Evolutionary conservation across 78 protist species (phyloP).

Genomic region (Chrysochromulina tobinii): DNA sequence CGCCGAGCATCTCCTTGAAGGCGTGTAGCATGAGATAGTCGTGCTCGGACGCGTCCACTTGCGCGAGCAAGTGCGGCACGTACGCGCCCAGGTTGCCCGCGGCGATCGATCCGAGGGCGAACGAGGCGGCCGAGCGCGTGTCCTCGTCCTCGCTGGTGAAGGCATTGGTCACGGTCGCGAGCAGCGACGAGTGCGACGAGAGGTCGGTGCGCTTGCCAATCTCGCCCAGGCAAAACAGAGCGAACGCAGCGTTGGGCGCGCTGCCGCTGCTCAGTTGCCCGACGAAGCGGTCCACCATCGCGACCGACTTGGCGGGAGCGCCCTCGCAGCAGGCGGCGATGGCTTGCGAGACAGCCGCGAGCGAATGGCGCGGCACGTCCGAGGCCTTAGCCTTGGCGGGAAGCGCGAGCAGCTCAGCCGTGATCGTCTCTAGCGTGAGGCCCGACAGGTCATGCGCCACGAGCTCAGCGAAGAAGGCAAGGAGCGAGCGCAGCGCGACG

Average conservation of each 20-base stretch:
- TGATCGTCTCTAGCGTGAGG: slow-evolving; percentile 41
- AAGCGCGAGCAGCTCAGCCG: not conserved
- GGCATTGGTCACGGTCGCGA: slow-evolving; percentile 30
- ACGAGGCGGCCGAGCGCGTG: slow-evolving; percentile 77
- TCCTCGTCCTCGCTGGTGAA: slow-evolving; percentile 78
- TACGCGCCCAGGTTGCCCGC: slow-evolving; percentile 57
- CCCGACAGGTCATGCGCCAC: slow-evolving; percentile 37
- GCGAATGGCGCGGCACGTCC: slow-evolving; percentile 36
- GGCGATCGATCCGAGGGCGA: slow-evolving; percentile 69
- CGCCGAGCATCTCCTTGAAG: slow-evolving; percentile 71
- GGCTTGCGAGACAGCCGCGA: slow-evolving; percentile 59
- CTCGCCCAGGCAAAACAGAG: slow-evolving; percentile 84
- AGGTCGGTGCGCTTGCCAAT: slow-evolving; percentile 77
- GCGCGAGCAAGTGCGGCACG: slow-evolving; percentile 72
- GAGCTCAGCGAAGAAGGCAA: slow-evolving; percentile 46
- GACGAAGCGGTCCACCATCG: not conserved
- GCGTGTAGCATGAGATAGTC: slow-evolving; percentile 82
- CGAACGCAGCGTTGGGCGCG: slow-evolving; percentile 23
- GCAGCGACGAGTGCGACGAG: slow-evolving; percentile 19
- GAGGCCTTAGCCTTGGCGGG: not conserved
- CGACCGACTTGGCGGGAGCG: not conserved
- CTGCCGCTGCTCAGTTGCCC: not conserved
- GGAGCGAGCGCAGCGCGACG: slow-evolving; percentile 56
- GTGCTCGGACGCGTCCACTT: not conserved
- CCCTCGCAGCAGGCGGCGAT: slow-evolving; percentile 49